Evolutionary conservation across 2,329 filamentous ascomycete genomes (phyloP), one percentile per base, ranked within the genome.

Genomic region (Diaporthe ilicicola): DNA sequence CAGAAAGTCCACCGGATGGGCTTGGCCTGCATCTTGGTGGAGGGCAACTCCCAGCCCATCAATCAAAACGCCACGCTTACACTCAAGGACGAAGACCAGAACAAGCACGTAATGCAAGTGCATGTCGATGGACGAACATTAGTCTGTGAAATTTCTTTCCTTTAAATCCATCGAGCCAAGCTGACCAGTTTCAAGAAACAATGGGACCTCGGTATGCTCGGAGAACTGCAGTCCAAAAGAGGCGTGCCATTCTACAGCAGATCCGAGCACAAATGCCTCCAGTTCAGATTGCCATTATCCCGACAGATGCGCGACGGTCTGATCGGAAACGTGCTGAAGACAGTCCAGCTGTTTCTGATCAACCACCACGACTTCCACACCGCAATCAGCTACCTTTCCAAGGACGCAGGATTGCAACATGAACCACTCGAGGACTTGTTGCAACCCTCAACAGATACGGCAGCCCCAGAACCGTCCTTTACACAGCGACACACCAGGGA

Each of bases 121-220:
- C 68, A 72, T 53, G 61, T 70, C 17, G 71, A 72, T 17, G 71
- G 71, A 24, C 44, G 24, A 0, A 70, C 29, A 19, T n/a, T 70
- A 62, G 71, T 72, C 1, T 56, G 71, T 70, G 1, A 13, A n/a
- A 4, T 8, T 4, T n/a, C 4, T 3, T 50, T 6, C 7, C 24
- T 2, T 2, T 27, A 2, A 4, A 19, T 13, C 6, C 4, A n/a
- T n/a, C n/a, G n/a, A n/a, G 13, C 27, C 1, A 12, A 15, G 15
- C 66, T 42, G 2, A 42, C 5, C 22, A 7, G 4, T 17, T 42
- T 22, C 13, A 42, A 72, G 71, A 68, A 62, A 37, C 19, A 53
- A 27, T 72, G 71, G 71, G 68, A 72, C n/a, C 68, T 70, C 13
- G 39, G 9, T 34, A 27, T 50, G 13, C 54, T 67, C 10, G 27